Base-by-base conservation (phyloP, 2,329 filamentous ascomycete species). In the Xylaria hypoxylon region DNA sequence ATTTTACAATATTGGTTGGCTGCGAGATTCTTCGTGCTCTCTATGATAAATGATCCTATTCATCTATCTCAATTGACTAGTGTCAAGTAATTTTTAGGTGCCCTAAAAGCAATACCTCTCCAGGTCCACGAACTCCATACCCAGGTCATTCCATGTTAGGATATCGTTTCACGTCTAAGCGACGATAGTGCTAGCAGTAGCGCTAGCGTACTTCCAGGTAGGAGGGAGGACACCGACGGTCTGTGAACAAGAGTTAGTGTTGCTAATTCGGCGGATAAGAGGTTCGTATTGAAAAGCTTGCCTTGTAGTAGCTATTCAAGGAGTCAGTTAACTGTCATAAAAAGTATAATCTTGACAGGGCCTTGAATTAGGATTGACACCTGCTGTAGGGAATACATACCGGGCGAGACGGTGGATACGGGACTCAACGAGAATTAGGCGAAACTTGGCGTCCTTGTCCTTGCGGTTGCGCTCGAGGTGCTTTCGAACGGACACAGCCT, bases 361-460 rank as follows among this genome's bases (percentile, higher is more conserved):
- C 31, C 2, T 56, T 19, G 40, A 2, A 6, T 13, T 5, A 1
- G 15, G 13, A 28, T 22, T 13, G 50, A 44, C 19, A 42, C 17
- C 26, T 26, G 19, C 51, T 5, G 45, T 28, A 24, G 51, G 24
- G 42, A 17, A 5, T 7, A 67, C 64, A 40, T 98, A 98, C 78
- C 96, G 92, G 81, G 94, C 96, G 77, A 99, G 92, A 87, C 96
- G 95, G 92, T 99, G 96, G 86, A 99, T 98, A 86, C 96, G 93
- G 82, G 96, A 98, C 90, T 99, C 96, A 86, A 99, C 97, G 78
- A 99, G 92, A 95, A 99, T 99, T 75, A 99, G 93, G 82, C 96
- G 95, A 93, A 99, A 99, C 90, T 99, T 99, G 89, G 91, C 93
- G 89, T 99, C 96, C 89, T 94, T 97, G 90, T 99, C 96, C 91